Evolutionary conservation across 2,329 filamentous ascomycete species (phyloP), one percentile per base, ranked within the genome.

Genomic region (Stagonosporopsis chrysanthemi): DNA sequence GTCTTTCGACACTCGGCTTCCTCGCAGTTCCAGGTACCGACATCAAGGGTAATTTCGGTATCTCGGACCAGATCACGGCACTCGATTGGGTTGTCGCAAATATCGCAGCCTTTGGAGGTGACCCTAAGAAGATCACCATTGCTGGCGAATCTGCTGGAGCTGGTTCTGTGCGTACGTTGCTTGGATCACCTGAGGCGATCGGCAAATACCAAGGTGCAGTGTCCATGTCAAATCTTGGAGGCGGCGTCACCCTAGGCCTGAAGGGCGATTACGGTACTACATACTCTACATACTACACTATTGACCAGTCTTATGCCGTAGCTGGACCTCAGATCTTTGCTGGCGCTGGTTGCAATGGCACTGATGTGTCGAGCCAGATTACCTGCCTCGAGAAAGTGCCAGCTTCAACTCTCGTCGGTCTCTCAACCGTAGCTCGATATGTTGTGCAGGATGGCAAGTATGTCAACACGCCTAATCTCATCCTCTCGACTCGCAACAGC

Each of bases 371-470:
- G 2, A 80, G 79, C 4, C 80, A 83, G 33, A 82, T 87, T 31
- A 77, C 80, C 17, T 87, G 85, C 62, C 78, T 88, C 19, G 79
- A 82, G 36, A 68, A 77, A 29, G 65, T 84, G 4, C 80, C 82
- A 0, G 76, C 81, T 0, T 62, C 72, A 4, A 74, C 72, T 0
- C 71, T 86, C 2, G 75, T 77, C 5, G 65, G 64, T 5, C 65
- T 81, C n/a, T 60, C 65, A 8, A 78, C 77, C 0, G 74, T 78
- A 11, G 81, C 82, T 3, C 79, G 82, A 39, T 84, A 82, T 56
- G 79, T 86, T 4, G 84, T 88, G 6, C 81, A 86, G 45, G 86
- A 88, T 57, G 84, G 84, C 24, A 81, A 76, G 8, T 85, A 83
- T 53, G 80, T 87, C 58, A 78, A 82, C 61, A 79, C 81, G 7